Evolutionary conservation across 2,329 filamentous ascomycete genomes (phyloP).

Genomic region (Lachnellula cervina): DNA sequence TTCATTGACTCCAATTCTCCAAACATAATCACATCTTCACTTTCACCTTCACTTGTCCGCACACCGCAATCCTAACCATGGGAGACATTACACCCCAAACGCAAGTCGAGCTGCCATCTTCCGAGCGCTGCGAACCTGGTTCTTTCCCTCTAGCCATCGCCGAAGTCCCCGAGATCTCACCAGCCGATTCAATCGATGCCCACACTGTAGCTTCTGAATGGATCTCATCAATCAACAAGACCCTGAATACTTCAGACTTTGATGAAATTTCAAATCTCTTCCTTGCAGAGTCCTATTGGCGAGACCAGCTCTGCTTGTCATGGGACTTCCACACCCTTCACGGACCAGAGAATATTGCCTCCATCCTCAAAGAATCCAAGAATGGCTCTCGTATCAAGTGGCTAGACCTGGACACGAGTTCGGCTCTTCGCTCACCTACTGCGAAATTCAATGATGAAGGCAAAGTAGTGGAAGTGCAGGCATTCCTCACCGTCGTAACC

Average conservation of each 20-base stretch:
- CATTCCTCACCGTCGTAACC: constrained; percentile 52
- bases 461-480: constrained; percentile 45
- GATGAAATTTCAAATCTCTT: constrained; percentile 37
- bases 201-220: constrained; percentile 11
- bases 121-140: constrained; percentile 23
- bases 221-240: constrained; percentile 32
- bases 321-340: constrained; percentile 52
- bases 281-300: constrained; percentile 47
- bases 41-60: too few relatives aligned
- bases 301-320: constrained; percentile 52
- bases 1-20: too few relatives aligned
- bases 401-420: constrained; percentile 34
- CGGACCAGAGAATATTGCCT: constrained; percentile 34
- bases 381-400: constrained; percentile 29
- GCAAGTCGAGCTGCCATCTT: constrained; percentile 9
- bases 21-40: too few relatives aligned
- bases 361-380: constrained; percentile 26
- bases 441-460: constrained; percentile 37
- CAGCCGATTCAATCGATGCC: constrained; percentile 7
- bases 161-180: constrained; percentile 12
- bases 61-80: constrained; percentile 13
- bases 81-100: constrained; percentile 12
- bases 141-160: constrained; percentile 22
- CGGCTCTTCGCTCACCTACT: constrained; percentile 19
- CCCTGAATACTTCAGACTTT: constrained; percentile 35